Percentiles rank a stretch among this genome's conserved stretches.
These are phyloP conservation scores for Citrullus mucosospermus DNA, from an alignment of 306 rosid genomes.

Conservation along the genomic window DNA sequence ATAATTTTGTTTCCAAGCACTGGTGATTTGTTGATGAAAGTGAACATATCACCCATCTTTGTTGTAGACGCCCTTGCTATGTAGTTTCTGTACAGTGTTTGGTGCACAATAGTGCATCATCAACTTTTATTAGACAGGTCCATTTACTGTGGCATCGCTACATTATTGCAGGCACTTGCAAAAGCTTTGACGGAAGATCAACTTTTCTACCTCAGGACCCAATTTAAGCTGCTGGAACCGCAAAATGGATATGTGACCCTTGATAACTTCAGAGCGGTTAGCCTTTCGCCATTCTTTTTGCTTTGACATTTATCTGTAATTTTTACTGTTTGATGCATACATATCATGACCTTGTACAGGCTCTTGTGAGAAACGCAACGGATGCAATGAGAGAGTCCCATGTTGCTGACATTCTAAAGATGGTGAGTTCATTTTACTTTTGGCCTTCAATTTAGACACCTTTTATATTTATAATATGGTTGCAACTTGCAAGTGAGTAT, in stretches of 20 bases:
- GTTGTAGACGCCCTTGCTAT: neutral
- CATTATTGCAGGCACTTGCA: constrained; percentile 63
- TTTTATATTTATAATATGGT: neutral
- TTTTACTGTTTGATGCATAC: neutral
- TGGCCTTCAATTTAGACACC: neutral
- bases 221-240: constrained; percentile 75
- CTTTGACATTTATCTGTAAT: neutral
- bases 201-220: constrained; percentile 66
- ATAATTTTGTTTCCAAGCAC: neutral
- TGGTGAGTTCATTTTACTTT: constrained; percentile 38
- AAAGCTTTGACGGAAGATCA: constrained; percentile 75
- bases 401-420: constrained; percentile 54
- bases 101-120: constrained; percentile 3
- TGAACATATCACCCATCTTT: neutral
- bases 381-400: constrained; percentile 90
- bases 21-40: neutral
- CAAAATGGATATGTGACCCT: constrained; percentile 50
- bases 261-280: constrained; percentile 70
- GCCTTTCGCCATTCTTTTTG: constrained; percentile 14
- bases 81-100: neutral
- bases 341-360: constrained; percentile 29
- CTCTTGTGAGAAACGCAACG: constrained; percentile 68
- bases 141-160: constrained; percentile 4
- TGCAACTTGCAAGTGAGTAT: neutral
- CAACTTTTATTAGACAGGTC: neutral